These are phyloP conservation scores for Rhizopogon parksii DNA, from an alignment of 1,284 basidiomycete species.

Conservation along the genomic window DNA sequence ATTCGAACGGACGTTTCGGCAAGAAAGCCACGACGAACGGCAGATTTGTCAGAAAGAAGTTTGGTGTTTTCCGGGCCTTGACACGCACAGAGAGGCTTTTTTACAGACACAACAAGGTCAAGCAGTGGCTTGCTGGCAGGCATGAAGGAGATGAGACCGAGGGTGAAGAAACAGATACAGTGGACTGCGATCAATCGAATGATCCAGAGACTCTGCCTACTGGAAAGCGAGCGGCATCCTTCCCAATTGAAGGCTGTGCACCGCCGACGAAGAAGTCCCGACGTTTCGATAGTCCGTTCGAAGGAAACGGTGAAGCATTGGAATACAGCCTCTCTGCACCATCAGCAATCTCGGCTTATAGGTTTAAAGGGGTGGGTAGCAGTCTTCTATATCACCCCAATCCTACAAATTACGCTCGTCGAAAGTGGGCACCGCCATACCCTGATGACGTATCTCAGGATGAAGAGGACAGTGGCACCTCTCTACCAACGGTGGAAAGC, in stretches of 20 bases:
- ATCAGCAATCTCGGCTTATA: slow-evolving; percentile 21
- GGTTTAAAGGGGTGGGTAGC: slow-evolving; percentile 29
- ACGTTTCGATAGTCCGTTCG: slow-evolving; percentile 12
- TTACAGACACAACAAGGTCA: slow-evolving; percentile 33
- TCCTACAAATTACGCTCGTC: slow-evolving; percentile 30
- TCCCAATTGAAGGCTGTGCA: slow-evolving; percentile 19
- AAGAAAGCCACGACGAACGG: slow-evolving; percentile 49
- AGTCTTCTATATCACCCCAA: slow-evolving; percentile 28
- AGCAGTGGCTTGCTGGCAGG: slow-evolving; percentile 23
- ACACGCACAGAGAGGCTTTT: slow-evolving; percentile 36
- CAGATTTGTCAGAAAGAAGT: slow-evolving; percentile 35
- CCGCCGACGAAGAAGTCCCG: slow-evolving; percentile 25
- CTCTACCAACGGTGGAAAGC: slow-evolving; percentile 38
- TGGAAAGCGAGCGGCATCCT: slow-evolving; percentile 21
- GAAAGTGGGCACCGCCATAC: slow-evolving; percentile 29
- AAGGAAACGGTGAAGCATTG: slow-evolving; percentile 23
- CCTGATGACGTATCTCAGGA: slow-evolving; percentile 27
- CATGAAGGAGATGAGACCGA: slow-evolving; percentile 14
- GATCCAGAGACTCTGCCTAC: slow-evolving; percentile 9
- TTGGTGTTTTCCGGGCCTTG: slow-evolving; percentile 20
- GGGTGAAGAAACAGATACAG: slow-evolving; percentile 20
- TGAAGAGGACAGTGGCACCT: slow-evolving; percentile 32
- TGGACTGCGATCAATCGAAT: slow-evolving; percentile 19
- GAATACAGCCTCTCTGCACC: slow-evolving; percentile 19
- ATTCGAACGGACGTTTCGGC: slow-evolving; percentile 43